Evolutionary conservation across 2,329 filamentous ascomycete genomes (phyloP), one percentile per base, ranked within the genome.

Genomic region (Geosmithia flava): DNA sequence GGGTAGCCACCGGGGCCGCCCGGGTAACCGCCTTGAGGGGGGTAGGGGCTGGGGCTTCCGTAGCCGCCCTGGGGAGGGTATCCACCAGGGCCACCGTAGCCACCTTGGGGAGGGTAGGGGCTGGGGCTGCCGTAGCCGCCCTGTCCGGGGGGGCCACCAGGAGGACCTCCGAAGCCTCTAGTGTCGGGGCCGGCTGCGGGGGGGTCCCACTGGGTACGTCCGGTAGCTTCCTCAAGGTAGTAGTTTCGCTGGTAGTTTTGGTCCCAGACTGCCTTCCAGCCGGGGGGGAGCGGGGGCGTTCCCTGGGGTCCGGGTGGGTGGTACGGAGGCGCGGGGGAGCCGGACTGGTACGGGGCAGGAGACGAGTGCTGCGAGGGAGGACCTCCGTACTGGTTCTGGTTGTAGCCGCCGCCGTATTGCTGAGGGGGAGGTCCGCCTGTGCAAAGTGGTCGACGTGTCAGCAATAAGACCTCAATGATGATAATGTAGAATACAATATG

Each of bases 241-340:
- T 77, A 85, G 67, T 77, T 83, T 48, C 77, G 75, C 57, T 81
- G 75, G 51, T 71, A 67, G 50, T 68, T 69, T 49, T 76, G 72
- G 53, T 85, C 81, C 63, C 74, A 85, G 60, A 82, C 75, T 20
- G 78, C 68, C 27, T 68, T 65, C 81, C 81, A 85, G 54, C 81
- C 81, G 46, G 69, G 58, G 20, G 81, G 71, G 53, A 83, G 66
- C 51, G 75, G 67, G 20, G 80, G 73, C 50, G 60, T 61, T 20
- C 44, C 44, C 11, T 11, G 33, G 19, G 44, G 44, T 10, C 17
- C 41, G 7, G 64, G 63, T 27, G 63, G 63, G 43, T 63, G 58
- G 48, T 65, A 66, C 10, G 47, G 48, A 13, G 62, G 63, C 20
- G 52, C 54, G 50, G 58, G 59, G 44, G 55, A 52, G 15, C 50